A percentile compares a stretch with the other conserved stretches of the same genome.
These are phyloP conservation scores for Pythium volutum DNA, from an alignment of 352 stramenopile genomes.

Conservation along the genomic window DNA sequence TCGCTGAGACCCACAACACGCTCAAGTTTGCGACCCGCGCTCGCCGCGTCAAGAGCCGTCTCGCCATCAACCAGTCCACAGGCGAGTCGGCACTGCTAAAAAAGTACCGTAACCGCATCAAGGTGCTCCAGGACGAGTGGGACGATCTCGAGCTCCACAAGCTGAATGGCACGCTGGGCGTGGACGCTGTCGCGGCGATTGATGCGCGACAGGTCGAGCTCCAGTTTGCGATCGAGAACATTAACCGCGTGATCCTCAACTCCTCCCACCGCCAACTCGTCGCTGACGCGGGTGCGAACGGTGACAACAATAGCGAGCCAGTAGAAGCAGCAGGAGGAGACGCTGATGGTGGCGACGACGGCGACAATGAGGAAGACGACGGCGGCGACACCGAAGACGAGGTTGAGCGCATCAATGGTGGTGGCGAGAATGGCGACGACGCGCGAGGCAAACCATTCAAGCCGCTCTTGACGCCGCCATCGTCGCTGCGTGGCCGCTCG, in stretches of 20 bases:
- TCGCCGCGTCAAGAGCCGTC: conserved; percentile 91
- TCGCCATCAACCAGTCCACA: conserved; percentile 85
- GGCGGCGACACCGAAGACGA: conserved; percentile 32
- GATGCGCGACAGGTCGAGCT: conserved; percentile 68
- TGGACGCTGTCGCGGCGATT: conserved; percentile 27
- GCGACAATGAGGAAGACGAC: conserved; percentile 40
- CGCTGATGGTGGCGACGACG: conserved; percentile 37
- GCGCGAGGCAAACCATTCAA: not conserved
- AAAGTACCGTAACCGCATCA: conserved; percentile 68
- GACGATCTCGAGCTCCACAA: conserved; percentile 51
- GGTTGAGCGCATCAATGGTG: not conserved
- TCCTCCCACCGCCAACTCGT: conserved; percentile 35
- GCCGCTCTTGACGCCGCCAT: conserved; percentile 3
- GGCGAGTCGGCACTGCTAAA: conserved; percentile 63
- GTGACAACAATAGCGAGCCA: conserved; percentile 7
- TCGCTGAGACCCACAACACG: conserved; percentile 94
- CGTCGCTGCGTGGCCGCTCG: not conserved
- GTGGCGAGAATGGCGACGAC: not conserved
- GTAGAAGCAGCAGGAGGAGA: conserved; percentile 1
- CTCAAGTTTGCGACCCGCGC: conserved; percentile 95
- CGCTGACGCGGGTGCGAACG: not conserved
- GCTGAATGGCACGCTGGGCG: not conserved
- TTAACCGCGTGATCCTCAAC: conserved; percentile 78
- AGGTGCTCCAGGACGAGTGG: conserved; percentile 63
- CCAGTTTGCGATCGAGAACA: conserved; percentile 78